Evolutionary conservation across 768 basidiomycete genomes (phyloP).

Genomic region (Tylopilus sp.): DNA sequence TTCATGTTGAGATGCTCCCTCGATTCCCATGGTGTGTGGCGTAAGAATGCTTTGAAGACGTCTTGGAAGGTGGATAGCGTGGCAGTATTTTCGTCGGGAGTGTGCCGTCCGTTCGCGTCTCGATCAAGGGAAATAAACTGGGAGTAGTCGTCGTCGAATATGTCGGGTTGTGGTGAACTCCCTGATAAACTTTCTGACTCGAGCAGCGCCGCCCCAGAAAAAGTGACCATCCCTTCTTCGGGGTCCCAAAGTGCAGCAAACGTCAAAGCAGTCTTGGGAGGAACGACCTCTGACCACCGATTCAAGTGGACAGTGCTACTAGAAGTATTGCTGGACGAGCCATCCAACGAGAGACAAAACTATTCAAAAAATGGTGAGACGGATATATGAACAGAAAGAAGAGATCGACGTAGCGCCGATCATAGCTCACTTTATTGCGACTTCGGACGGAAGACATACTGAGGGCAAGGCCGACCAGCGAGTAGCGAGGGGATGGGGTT

Average conservation of each 20-base stretch:
- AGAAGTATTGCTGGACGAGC: conserved; percentile 6
- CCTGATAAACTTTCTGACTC: conserved; percentile 23
- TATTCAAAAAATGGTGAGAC: neutral
- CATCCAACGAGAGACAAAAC: conserved; percentile 26
- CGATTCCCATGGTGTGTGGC: conserved; percentile 21
- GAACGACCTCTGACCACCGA: conserved; percentile 57
- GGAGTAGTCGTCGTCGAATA: conserved; percentile 14
- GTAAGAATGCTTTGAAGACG: conserved; percentile 27
- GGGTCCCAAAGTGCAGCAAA: conserved; percentile 63
- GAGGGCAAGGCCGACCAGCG: neutral
- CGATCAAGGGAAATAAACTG: conserved; percentile 14
- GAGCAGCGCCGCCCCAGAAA: conserved; percentile 49
- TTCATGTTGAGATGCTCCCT: conserved; percentile 18
- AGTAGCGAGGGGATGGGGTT: neutral
- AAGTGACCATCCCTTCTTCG: conserved; percentile 53
- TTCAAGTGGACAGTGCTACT: conserved; percentile 14
- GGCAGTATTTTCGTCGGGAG: conserved; percentile 20
- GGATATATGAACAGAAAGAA: neutral
- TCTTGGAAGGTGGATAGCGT: conserved; percentile 28
- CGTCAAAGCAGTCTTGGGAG: conserved; percentile 52
- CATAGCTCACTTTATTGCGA: conserved; percentile 22
- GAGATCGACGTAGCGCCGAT: neutral
- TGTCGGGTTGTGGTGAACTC: conserved; percentile 5
- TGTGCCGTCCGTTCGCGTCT: conserved; percentile 5
- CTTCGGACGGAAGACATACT: conserved; percentile 17